Evolutionary conservation across 1,284 basidiomycete genomes (phyloP).

Genomic region (Fomitopsis schrenkii): DNA sequence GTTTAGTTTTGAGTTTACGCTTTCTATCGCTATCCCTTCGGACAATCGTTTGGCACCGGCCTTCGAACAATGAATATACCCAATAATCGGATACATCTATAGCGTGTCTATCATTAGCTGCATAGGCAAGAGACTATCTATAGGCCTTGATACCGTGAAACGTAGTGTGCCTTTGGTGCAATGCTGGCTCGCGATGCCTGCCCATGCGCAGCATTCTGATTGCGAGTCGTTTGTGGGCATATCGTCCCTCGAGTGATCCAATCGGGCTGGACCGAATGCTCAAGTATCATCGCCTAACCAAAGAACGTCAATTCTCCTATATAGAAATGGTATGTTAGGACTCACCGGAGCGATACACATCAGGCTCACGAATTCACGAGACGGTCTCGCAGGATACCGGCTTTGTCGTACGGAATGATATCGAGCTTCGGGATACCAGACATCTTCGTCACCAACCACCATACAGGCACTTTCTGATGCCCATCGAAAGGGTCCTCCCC

Average conservation of each 20-base stretch:
- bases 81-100: neutral
- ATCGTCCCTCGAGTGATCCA: too few species aligned
- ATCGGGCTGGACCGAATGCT: too few species aligned
- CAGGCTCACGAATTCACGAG: neutral
- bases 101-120: neutral
- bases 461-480: neutral
- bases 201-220: too few species aligned
- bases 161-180: too few species aligned
- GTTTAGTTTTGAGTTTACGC: neutral
- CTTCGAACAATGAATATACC: neutral
- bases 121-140: too few species aligned
- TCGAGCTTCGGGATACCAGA: neutral
- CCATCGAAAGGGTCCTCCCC: slow-evolving; percentile 5
- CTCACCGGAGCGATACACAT: neutral
- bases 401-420: neutral
- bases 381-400: neutral
- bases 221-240: too few species aligned
- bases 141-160: too few species aligned
- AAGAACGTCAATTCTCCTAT: too few species aligned
- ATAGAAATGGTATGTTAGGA: too few species aligned
- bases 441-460: slow-evolving; percentile 4
- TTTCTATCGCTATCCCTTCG: neutral
- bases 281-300: too few species aligned
- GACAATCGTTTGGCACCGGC: neutral
- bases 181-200: too few species aligned